Percentiles rank a stretch among this genome's conserved stretches.
Evolutionary conservation across 2,329 filamentous ascomycete species (phyloP).

Genomic region (Sodiomyces alkalinus): DNA sequence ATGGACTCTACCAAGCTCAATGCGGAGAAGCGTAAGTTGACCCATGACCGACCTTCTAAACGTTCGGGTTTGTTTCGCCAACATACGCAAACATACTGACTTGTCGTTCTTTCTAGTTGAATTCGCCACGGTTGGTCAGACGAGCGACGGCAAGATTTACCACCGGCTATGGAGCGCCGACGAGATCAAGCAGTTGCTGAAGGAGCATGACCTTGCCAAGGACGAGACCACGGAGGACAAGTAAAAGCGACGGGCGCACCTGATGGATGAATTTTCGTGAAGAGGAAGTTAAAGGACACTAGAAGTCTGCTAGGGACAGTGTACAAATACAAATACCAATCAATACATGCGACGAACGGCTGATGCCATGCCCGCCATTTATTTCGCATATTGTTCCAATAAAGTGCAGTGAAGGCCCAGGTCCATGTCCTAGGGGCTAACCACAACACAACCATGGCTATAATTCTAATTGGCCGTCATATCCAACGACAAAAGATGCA

Average conservation of each 20-base stretch:
- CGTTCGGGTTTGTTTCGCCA: not conserved
- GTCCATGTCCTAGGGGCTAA: no score
- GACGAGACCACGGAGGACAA: constrained; percentile 57
- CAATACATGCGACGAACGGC: no score
- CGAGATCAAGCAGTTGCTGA: constrained; percentile 85
- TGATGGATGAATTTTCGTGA: not conserved
- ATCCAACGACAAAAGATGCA: no score
- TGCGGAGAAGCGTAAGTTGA: constrained; percentile 91
- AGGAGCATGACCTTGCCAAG: constrained; percentile 92
- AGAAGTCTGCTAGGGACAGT: no score
- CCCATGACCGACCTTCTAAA: no score
- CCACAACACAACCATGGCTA: no score
- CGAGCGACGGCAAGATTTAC: constrained; percentile 90
- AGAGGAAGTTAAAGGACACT: not conserved
- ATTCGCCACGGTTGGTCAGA: constrained; percentile 95
- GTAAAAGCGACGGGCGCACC: constrained; percentile 15
- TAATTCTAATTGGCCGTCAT: no score
- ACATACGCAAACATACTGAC: constrained; percentile 6
- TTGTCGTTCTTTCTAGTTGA: constrained; percentile 49
- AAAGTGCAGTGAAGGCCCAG: no score
- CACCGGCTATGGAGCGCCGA: constrained; percentile 95
- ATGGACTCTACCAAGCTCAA: constrained; percentile 99
- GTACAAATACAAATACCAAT: not conserved
- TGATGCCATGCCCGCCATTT: no score
- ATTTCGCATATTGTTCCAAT: no score